A percentile compares a stretch with the other conserved stretches of the same genome.
These are phyloP conservation scores for Boletus reticuloceps DNA, from an alignment of 768 basidiomycete genomes.

Conservation along the genomic window DNA sequence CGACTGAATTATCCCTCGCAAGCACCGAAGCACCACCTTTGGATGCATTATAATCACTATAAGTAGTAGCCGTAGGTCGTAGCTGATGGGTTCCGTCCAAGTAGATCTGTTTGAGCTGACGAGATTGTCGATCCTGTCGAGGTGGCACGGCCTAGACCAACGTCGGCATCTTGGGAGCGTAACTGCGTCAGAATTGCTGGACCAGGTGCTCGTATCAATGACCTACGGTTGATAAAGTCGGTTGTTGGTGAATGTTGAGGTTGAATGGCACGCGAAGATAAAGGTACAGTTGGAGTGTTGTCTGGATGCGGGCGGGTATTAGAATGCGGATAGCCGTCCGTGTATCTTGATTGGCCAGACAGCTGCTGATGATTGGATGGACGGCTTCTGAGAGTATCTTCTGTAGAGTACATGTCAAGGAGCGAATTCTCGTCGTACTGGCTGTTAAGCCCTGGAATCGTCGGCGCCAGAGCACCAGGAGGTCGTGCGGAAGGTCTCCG, in stretches of 20 bases:
- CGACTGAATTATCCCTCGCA: conserved; percentile 12
- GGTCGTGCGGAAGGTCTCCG: conserved; percentile 27
- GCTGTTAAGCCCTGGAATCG: conserved; percentile 22
- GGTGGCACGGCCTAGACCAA: conserved; percentile 23
- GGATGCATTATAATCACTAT: conserved; percentile 14
- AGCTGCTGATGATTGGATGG: conserved; percentile 21
- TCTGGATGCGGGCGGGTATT: conserved; percentile 15
- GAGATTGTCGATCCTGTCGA: conserved; percentile 30
- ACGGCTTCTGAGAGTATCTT: conserved; percentile 13
- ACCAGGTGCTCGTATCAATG: background rate
- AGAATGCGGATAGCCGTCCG: conserved; percentile 15
- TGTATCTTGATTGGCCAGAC: conserved; percentile 18
- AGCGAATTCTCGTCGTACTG: conserved; percentile 23
- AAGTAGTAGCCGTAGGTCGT: conserved; percentile 26
- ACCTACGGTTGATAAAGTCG: conserved; percentile 26
- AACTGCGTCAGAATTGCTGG: conserved; percentile 1
- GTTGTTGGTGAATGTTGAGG: conserved; percentile 16
- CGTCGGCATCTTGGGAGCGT: conserved; percentile 16
- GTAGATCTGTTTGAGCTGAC: conserved; percentile 22
- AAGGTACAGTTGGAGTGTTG: conserved; percentile 3
- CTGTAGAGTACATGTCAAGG: conserved; percentile 24
- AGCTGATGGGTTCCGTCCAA: conserved; percentile 25
- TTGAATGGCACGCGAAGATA: conserved; percentile 17
- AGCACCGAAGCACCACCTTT: conserved; percentile 17
- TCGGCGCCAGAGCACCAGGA: conserved; percentile 27